These are phyloP conservation scores for Thoreauomyces humboldtii DNA, from an alignment of 192 early-diverging fungal genomes.

Conservation along the genomic window DNA sequence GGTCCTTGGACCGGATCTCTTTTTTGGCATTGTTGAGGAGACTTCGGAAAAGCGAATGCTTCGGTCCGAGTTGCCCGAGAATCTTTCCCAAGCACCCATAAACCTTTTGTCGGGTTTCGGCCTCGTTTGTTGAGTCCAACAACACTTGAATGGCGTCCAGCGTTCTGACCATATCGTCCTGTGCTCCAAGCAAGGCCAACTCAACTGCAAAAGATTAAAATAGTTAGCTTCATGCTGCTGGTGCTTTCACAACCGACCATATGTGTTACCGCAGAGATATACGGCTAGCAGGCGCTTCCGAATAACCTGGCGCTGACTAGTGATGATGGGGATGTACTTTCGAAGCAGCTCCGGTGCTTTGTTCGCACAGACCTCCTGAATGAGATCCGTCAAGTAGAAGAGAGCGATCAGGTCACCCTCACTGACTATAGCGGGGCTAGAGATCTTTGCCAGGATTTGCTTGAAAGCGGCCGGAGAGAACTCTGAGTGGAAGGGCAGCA, in stretches of 20 bases:
- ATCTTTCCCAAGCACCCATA: conserved; percentile 44
- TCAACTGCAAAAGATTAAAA: conserved; percentile 48
- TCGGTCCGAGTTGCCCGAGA: conserved; percentile 35
- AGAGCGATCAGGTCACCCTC: conserved; percentile 56
- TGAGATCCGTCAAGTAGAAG: conserved; percentile 45
- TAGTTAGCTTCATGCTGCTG: neutral
- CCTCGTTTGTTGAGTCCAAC: conserved; percentile 37
- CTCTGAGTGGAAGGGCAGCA: conserved; percentile 27
- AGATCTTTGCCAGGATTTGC: conserved; percentile 44
- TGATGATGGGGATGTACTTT: conserved; percentile 43
- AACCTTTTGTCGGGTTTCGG: conserved; percentile 38
- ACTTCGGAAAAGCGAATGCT: conserved; percentile 48
- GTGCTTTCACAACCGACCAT: neutral
- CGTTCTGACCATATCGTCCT: conserved; percentile 44
- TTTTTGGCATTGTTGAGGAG: conserved; percentile 49
- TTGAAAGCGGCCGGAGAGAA: conserved; percentile 49
- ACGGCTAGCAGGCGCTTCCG: conserved; percentile 45
- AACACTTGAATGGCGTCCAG: conserved; percentile 50
- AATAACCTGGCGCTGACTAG: conserved; percentile 42
- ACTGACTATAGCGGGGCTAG: conserved; percentile 29
- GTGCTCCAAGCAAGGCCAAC: conserved; percentile 39
- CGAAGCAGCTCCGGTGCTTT: conserved; percentile 46
- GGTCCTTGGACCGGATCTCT: conserved; percentile 42
- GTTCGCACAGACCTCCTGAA: conserved; percentile 42
- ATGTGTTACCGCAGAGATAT: conserved; percentile 34